phyloP scores from a whole-genome alignment of 139 green algal genomes.

The Picochlorum sp. region DNA sequence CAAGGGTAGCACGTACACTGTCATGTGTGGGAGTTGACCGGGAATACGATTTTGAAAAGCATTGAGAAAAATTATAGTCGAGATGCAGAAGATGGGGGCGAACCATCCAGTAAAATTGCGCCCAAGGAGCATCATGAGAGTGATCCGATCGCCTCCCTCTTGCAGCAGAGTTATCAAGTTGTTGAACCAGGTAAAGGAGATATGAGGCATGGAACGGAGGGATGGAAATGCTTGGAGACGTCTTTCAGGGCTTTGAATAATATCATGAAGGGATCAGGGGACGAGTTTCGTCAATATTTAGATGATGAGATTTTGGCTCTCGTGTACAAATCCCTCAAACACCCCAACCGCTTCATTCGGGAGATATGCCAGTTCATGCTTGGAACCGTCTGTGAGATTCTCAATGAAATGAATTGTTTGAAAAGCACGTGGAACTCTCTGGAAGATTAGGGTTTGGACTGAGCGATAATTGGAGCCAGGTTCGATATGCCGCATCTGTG shows the following conservation, averaged over 20 bases:
- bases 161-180: constrained; percentile 28
- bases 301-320: constrained; percentile 18
- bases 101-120: background rate
- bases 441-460: constrained; percentile 21
- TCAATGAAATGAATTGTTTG: constrained; percentile 19
- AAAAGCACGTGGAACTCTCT: constrained; percentile 8
- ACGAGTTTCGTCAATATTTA: constrained; percentile 23
- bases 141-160: constrained; percentile 28
- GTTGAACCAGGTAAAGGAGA: constrained; percentile 53
- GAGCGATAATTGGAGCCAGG: constrained; percentile 88
- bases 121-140: background rate
- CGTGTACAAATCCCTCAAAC: constrained; percentile 46
- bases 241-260: constrained; percentile 46
- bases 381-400: constrained; percentile 42
- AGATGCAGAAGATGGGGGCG: background rate
- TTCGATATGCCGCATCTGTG: constrained; percentile 67
- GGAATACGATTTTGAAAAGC: constrained; percentile 38
- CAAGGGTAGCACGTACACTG: too few species aligned
- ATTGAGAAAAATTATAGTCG: constrained; percentile 60
- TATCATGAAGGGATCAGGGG: constrained; percentile 49
- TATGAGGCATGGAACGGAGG: constrained; percentile 80
- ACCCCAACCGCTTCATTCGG: constrained; percentile 86
- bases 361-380: constrained; percentile 55
- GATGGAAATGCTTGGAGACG: constrained; percentile 83
- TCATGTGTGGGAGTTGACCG: constrained; percentile 29